Base-by-base conservation (phyloP, 2,329 filamentous ascomycete genomes). In the Botrytis medusae region DNA sequence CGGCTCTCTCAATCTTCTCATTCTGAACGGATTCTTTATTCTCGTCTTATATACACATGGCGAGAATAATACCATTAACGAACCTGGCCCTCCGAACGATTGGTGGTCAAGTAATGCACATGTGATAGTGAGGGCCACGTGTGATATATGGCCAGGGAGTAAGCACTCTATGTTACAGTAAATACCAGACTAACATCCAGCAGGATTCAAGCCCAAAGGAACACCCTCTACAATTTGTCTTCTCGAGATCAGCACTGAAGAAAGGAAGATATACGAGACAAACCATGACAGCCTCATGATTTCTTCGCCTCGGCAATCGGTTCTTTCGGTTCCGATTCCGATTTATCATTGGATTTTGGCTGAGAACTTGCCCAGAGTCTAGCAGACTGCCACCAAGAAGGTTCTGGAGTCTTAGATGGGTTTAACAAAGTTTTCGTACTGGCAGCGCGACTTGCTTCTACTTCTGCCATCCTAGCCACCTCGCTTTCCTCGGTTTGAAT, bases 341-440 rank as follows among this genome's bases (percentile, higher is more conserved):
- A 69, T 14, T n/a, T 42, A 29, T 34, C 25, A 12, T 42, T 42
- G 16, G 64, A 40, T 65, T 37, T 32, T 44, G 46, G 44, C 60
- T 42, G 69, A 65, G 69, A 20, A 44, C n/a, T 74, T 51, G 74
- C 62, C 76, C 76, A 78, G 29, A 76, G 42, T 54, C 63, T 74
- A 16, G 72, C 69, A 25, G 70, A 78, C 9, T 78, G 72, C 77
- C 76, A 79, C 77, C 76, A 78, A 67, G 78, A 78, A 64, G 77
- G 77, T 10, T 57, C 75, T 22, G 74, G n/a, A 37, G 72, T 51
- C n/a, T 67, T 54, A 25, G 73, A 59, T 29, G 75, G 67, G 20
- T 75, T 73, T 69, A 78, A 64, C 20, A 73, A 71, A 46, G 75
- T 63, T 42, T 76, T 67, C 25, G 74, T 78, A 46, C 76, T 69